phyloP scores from a whole-genome alignment of 176 grass and related monocot genomes.

The Zea luxurians region DNA sequence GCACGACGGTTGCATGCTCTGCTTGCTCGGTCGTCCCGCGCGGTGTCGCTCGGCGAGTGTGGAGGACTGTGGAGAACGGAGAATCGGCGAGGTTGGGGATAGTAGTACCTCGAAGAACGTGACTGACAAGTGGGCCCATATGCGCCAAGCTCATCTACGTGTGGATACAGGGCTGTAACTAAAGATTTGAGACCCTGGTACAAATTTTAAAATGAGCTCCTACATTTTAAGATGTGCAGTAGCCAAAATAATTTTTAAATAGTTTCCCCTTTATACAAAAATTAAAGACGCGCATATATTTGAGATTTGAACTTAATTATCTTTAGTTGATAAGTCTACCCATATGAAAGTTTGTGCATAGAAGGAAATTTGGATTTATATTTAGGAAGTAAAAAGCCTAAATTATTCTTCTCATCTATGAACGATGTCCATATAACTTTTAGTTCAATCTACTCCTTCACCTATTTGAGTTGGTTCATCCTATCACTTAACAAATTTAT shows the following conservation, averaged over 20 bases:
- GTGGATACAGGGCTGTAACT: no score
- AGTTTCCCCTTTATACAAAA: neutral
- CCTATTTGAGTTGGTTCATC: no score
- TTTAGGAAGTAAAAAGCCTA: neutral
- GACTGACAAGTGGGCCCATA: slow-evolving; percentile 23
- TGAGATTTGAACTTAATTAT: neutral
- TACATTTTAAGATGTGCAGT: neutral
- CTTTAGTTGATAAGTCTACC: neutral
- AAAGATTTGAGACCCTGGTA: no score
- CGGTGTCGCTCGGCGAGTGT: neutral
- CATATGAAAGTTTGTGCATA: neutral
- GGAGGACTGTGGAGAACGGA: neutral
- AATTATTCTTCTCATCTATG: no score
- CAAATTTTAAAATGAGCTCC: no score
- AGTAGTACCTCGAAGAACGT: slow-evolving; percentile 21
- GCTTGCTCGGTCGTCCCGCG: slow-evolving; percentile 19
- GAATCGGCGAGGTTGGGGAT: slow-evolving; percentile 31
- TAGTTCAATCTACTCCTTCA: no score
- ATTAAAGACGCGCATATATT: neutral
- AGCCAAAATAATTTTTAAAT: neutral
- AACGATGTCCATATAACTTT: no score
- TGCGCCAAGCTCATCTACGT: neutral
- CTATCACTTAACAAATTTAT: no score
- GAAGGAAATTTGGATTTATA: neutral
- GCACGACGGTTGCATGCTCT: slow-evolving; percentile 67